Evolutionary conservation across 2,329 filamentous ascomycete genomes (phyloP), one percentile per base, ranked within the genome.

Genomic region (Tolypocladium capitatum): DNA sequence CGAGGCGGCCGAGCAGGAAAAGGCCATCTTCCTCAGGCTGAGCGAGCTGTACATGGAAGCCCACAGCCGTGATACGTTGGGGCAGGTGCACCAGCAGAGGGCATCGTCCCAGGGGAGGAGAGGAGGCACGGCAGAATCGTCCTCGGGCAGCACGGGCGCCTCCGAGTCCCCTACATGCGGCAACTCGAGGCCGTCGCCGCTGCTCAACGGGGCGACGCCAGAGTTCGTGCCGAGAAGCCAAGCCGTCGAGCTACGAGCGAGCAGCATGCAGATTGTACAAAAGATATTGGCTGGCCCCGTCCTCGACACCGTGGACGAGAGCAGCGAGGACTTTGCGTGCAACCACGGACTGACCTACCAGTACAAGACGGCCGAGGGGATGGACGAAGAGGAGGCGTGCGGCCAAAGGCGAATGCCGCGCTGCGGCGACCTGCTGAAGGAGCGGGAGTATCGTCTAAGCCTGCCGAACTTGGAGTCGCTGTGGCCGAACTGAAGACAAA

Each of bases 41-140:
- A 61, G 67, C 13, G 73, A 78, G 49, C 53, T 80, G 14, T 64
- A 68, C 32, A 58, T 71, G 16, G 73, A 79, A 57, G 67, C 74
- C 14, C 67, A 70, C 52, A 69, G 66, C 35, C 64, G 67, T 3
- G 67, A 71, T 46, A 59, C 66, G 2, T 67, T 64, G 64, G 54
- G 55, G 30, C 60, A 63, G 34, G 57, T 66, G 2, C 58, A 60
- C 38, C 53, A 59, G 16, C 58, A 61, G 24, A 33, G 41, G 28
- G 38, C 47, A 28, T 45, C 38, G 33, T 14, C 10, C 4, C 14
- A 21, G 9, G 36, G 27, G 24, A 28, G 38, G n/a, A 18, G 9
- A 4, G 16, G 9, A 4, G 16, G 10, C 10, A 11, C 9, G 9
- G 3, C 5, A 8, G n/a, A 16, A 14, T 30, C 38, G 16, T 13